phyloP scores from a whole-genome alignment of 169 alveolate genomes.

The Plasmodium sp. region DNA sequence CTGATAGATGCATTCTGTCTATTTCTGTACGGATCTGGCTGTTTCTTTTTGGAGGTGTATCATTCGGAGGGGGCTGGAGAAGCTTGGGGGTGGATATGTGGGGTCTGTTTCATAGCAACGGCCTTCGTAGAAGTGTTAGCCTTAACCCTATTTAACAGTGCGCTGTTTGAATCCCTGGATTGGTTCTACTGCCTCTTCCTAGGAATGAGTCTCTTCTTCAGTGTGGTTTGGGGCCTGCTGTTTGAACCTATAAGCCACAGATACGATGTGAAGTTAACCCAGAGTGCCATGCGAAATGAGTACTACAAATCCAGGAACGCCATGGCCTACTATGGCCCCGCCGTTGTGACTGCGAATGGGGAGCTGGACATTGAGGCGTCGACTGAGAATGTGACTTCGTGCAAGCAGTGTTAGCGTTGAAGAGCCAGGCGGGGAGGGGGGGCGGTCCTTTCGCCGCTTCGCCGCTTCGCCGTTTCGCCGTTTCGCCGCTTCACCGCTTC shows the following conservation, averaged over 20 bases:
- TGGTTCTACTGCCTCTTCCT: conserved; percentile 85
- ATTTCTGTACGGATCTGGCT: conserved; percentile 88
- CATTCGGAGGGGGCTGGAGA: conserved; percentile 95
- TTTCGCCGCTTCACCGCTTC: not conserved
- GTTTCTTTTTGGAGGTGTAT: conserved; percentile 92
- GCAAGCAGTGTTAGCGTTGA: conserved; percentile 14
- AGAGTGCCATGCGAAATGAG: conserved; percentile 93
- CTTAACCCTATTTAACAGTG: conserved; percentile 81
- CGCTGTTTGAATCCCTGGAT: conserved; percentile 83
- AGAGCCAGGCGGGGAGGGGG: not conserved
- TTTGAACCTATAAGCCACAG: conserved; percentile 92
- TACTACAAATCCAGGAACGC: conserved; percentile 93
- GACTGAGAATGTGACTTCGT: conserved; percentile 33
- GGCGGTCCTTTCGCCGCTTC: not conserved
- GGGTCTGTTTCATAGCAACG: conserved; percentile 84
- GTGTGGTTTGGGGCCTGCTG: conserved; percentile 89
- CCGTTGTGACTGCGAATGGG: conserved; percentile 92
- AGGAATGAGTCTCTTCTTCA: conserved; percentile 84
- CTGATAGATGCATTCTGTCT: conserved; percentile 88
- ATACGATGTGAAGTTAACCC: conserved; percentile 91
- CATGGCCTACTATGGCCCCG: conserved; percentile 95
- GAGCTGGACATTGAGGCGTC: conserved; percentile 86
- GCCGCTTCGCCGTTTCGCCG: not conserved
- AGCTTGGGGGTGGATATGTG: conserved; percentile 93
- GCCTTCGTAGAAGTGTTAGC: conserved; percentile 84